phyloP scores from a whole-genome alignment of 371 early-diverging fungal genomes.

The Haplosporangium sp. region DNA sequence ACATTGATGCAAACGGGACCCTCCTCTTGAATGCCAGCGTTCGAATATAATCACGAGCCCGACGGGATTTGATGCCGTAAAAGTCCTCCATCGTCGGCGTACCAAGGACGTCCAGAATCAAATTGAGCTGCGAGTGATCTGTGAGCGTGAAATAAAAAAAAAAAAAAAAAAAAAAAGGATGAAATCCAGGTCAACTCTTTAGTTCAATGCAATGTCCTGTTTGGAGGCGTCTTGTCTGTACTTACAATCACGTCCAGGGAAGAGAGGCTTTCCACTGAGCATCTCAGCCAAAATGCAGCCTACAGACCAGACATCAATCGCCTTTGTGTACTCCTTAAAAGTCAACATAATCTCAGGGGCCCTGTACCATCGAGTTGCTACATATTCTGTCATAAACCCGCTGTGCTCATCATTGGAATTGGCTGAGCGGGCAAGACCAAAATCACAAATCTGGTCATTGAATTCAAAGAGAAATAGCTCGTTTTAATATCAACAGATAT shows the following conservation, averaged over 20 bases:
- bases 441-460: constrained; percentile 83
- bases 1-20: constrained; percentile 83
- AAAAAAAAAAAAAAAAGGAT: background rate
- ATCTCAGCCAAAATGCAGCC: constrained; percentile 98
- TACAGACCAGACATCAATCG: constrained; percentile 98
- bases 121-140: constrained; percentile 96
- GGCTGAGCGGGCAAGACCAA: constrained; percentile 93
- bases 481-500: background rate
- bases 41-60: constrained; percentile 94
- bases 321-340: constrained; percentile 94
- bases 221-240: background rate
- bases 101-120: constrained; percentile 97
- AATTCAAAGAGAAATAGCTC: background rate
- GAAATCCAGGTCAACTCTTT: background rate
- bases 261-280: constrained; percentile 89
- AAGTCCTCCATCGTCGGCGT: constrained; percentile 95
- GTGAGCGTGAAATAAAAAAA: background rate
- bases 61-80: constrained; percentile 80
- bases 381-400: constrained; percentile 97
- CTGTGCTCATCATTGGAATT: constrained; percentile 86
- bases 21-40: constrained; percentile 90
- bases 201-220: background rate
- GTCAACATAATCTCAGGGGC: constrained; percentile 99
- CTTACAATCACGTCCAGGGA: constrained; percentile 90
- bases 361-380: constrained; percentile 99